These are phyloP conservation scores for Spirogloea muscicola DNA, from an alignment of 139 green algal species.

Conservation along the genomic window DNA sequence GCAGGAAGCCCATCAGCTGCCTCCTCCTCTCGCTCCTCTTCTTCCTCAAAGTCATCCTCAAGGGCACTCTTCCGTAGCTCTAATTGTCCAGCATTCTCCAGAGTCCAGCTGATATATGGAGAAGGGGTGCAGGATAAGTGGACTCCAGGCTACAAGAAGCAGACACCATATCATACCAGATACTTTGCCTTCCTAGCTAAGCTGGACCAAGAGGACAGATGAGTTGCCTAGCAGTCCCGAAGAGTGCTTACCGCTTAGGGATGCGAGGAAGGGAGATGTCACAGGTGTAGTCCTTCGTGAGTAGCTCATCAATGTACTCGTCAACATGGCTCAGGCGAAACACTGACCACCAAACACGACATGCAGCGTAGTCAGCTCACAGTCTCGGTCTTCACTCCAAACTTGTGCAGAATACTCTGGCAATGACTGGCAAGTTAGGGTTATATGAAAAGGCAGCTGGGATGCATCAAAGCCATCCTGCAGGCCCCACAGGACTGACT, in stretches of 20 bases:
- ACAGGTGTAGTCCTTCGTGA: constrained; percentile 86
- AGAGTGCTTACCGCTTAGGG: constrained; percentile 11
- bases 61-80: constrained; percentile 32
- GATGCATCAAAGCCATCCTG: too few species aligned
- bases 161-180: neutral
- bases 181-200: neutral
- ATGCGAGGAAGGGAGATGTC: constrained; percentile 87
- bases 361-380: too few species aligned
- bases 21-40: constrained; percentile 40
- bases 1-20: constrained; percentile 1
- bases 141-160: neutral
- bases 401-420: too few species aligned
- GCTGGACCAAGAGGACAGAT: neutral
- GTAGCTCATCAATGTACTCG: constrained; percentile 83
- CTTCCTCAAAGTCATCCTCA: constrained; percentile 52
- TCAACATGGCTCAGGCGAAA: constrained; percentile 80
- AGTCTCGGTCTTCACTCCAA: too few species aligned
- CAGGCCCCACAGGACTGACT: too few species aligned
- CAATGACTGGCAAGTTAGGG: too few species aligned
- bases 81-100: constrained; percentile 38
- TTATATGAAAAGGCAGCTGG: too few species aligned
- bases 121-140: too few species aligned
- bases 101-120: constrained; percentile 41
- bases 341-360: too few species aligned
- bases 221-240: neutral